Evolutionary conservation across 1,284 basidiomycete genomes (phyloP).

Genomic region (Cutaneotrichosporon mucoides): DNA sequence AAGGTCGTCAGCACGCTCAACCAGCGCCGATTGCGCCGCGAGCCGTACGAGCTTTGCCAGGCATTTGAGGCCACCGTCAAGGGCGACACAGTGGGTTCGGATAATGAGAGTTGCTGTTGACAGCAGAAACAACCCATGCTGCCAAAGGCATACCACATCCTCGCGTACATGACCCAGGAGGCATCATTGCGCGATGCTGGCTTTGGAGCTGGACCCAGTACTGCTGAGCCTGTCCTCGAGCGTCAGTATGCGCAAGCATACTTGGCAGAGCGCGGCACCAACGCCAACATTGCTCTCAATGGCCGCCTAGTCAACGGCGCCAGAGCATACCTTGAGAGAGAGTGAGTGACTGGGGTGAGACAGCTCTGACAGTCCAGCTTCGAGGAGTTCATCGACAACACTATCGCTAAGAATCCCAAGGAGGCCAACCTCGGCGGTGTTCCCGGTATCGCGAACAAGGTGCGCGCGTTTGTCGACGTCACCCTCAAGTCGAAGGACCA

Average conservation of each 20-base stretch:
- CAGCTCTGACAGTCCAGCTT: constrained; percentile 52
- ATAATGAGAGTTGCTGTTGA: background rate
- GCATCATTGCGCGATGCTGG: constrained; percentile 40
- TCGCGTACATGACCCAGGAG: constrained; percentile 52
- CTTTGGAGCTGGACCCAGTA: background rate
- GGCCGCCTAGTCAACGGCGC: constrained; percentile 40
- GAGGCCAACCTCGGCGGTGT: constrained; percentile 89
- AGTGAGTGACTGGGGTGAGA: constrained; percentile 36
- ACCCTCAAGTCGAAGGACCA: constrained; percentile 58
- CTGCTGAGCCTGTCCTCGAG: constrained; percentile 36
- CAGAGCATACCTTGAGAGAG: constrained; percentile 57
- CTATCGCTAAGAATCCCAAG: constrained; percentile 73
- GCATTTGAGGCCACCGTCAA: constrained; percentile 37
- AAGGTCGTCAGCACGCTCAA: constrained; percentile 64
- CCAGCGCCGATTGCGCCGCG: constrained; percentile 33
- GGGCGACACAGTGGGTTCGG: constrained; percentile 27
- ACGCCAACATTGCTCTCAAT: constrained; percentile 27
- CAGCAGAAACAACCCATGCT: constrained; percentile 44
- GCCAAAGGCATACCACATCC: constrained; percentile 43
- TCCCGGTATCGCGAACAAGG: constrained; percentile 82
- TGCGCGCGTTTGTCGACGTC: constrained; percentile 77
- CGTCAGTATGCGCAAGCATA: constrained; percentile 53
- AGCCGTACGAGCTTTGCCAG: constrained; percentile 35
- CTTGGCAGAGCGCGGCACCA: constrained; percentile 29
- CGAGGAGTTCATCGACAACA: constrained; percentile 77